Evolutionary conservation across 2,329 filamentous ascomycete species (phyloP).

Genomic region (Hypoxylon sp.): DNA sequence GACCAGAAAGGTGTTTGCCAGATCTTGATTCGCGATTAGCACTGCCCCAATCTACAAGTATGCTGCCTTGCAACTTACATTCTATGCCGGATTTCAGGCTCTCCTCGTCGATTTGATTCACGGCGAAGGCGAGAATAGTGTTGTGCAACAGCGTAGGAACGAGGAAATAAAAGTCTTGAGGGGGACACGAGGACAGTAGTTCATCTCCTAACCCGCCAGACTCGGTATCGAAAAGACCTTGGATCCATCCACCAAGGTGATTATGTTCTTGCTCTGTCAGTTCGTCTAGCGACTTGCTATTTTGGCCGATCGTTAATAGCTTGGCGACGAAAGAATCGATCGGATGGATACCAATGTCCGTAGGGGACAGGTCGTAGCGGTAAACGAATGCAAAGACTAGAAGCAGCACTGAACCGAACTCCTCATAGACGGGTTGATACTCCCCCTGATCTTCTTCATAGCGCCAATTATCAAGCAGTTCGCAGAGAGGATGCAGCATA

Average conservation of each 20-base stretch:
- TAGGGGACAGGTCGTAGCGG: conserved; percentile 71
- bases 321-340: conserved; percentile 73
- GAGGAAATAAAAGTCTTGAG: conserved; percentile 82
- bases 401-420: conserved; percentile 80
- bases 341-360: conserved; percentile 68
- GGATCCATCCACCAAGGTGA: conserved; percentile 77
- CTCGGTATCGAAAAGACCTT: conserved; percentile 78
- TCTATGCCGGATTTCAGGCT: conserved; percentile 78
- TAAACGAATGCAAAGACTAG: conserved; percentile 78
- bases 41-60: conserved; percentile 22
- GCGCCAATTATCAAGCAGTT: conserved; percentile 78
- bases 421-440: conserved; percentile 85
- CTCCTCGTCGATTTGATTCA: conserved; percentile 71
- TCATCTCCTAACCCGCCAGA: conserved; percentile 79
- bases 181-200: conserved; percentile 80
- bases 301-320: conserved; percentile 67
- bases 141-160: conserved; percentile 80
- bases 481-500: conserved; percentile 77
- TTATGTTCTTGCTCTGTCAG: conserved; percentile 69
- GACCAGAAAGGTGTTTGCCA: conserved; percentile 82
- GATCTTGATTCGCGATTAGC: conserved; percentile 56
- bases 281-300: conserved; percentile 64
- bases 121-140: conserved; percentile 74
- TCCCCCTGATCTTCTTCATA: conserved; percentile 86
- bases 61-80: conserved; percentile 58